phyloP scores from a whole-genome alignment of 2,329 filamentous ascomycete species.

The Fusarium acutatum region DNA sequence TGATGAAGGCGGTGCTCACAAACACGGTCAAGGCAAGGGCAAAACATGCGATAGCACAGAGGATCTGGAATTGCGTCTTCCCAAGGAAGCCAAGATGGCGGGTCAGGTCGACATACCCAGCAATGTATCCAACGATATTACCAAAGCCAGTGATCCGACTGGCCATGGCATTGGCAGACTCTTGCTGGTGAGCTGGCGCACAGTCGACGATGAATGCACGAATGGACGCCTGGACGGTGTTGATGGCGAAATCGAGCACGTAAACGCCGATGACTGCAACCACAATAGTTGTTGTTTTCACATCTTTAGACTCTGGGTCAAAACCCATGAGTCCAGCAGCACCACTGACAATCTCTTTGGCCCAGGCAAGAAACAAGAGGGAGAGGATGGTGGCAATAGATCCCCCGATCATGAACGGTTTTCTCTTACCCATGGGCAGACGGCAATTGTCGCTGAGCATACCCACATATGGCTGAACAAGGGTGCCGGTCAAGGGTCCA shows the following conservation, averaged over 20 bases:
- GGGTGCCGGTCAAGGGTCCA: conserved; percentile 78
- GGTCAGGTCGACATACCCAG: conserved; percentile 84
- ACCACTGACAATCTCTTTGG: conserved; percentile 74
- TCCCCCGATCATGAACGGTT: conserved; percentile 82
- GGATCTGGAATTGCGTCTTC: conserved; percentile 89
- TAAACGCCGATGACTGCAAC: conserved; percentile 89
- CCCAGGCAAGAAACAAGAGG: conserved; percentile 77
- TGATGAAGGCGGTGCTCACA: conserved; percentile 74
- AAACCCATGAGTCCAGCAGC: conserved; percentile 76
- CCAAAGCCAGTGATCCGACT: conserved; percentile 86
- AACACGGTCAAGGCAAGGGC: conserved; percentile 74
- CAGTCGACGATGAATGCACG: conserved; percentile 94
- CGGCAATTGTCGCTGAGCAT: conserved; percentile 83
- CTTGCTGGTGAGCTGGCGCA: conserved; percentile 91
- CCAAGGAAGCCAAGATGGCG: conserved; percentile 81
- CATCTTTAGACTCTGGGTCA: conserved; percentile 68
- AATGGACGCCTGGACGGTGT: conserved; percentile 94
- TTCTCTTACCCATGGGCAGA: conserved; percentile 77
- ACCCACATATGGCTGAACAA: conserved; percentile 85
- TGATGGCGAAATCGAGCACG: conserved; percentile 92
- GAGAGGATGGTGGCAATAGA: conserved; percentile 72
- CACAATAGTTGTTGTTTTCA: conserved; percentile 74
- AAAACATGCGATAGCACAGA: conserved; percentile 85
- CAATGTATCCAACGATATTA: conserved; percentile 90
- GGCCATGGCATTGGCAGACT: conserved; percentile 93